These are phyloP conservation scores for Pyrenophora teres DNA, from an alignment of 2,329 filamentous ascomycete genomes.

Conservation along the genomic window DNA sequence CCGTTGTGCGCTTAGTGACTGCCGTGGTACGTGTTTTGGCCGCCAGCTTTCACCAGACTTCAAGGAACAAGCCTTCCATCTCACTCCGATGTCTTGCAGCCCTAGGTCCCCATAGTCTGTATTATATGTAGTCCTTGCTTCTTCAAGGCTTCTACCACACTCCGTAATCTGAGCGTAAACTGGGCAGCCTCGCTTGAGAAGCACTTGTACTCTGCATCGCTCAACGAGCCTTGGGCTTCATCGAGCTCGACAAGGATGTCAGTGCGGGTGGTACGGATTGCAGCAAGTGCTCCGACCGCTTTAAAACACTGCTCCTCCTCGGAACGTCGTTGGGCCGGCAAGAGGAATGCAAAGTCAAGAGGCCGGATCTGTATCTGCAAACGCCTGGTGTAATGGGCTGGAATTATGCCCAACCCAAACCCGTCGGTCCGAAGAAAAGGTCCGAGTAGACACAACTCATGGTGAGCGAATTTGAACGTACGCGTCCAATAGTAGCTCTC, in stretches of 20 bases:
- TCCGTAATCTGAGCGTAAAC: slow-evolving; percentile 1
- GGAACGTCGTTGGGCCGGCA: slow-evolving; percentile 8
- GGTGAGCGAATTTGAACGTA: slow-evolving; percentile 27
- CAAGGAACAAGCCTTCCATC: no score
- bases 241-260: slow-evolving; percentile 15
- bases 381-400: slow-evolving; percentile 16
- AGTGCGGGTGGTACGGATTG: slow-evolving; percentile 8
- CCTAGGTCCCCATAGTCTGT: no score
- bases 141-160: not conserved
- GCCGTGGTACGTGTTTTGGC: no score
- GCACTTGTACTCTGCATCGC: slow-evolving; percentile 5
- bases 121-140: slow-evolving; percentile 5
- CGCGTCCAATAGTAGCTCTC: slow-evolving; percentile 26
- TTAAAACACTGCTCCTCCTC: slow-evolving; percentile 8
- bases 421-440: slow-evolving; percentile 17
- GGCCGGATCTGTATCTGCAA: slow-evolving; percentile 21
- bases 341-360: slow-evolving; percentile 10
- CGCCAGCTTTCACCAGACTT: no score
- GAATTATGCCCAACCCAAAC: slow-evolving; percentile 15
- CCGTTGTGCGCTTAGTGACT: no score
- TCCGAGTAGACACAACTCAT: slow-evolving; percentile 17
- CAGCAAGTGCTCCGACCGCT: slow-evolving; percentile 7
- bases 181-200: slow-evolving; percentile 4
- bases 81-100: no score
- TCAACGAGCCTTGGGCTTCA: slow-evolving; percentile 5